Base-by-base conservation (phyloP, 2,329 filamentous ascomycete species). In the Pleoardoris graminearum region DNA sequence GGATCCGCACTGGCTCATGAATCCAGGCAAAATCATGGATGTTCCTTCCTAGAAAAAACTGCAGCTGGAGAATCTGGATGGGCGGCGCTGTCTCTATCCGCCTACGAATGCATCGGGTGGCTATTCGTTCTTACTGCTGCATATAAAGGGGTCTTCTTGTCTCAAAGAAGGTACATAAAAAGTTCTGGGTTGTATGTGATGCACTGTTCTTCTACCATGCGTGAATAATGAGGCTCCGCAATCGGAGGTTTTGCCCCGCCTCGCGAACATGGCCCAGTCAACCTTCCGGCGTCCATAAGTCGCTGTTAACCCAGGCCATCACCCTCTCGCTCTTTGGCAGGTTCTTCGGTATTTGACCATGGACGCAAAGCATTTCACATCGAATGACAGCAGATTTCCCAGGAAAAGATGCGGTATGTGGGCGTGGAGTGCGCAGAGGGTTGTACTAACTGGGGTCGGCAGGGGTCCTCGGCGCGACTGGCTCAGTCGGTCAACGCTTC, bases 401-500 rank as follows among this genome's bases (percentile, higher is more conserved):
- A 78, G 76, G 63, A 80, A 78, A 73, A 78, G 79, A 70, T 81
- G 79, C 72, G 79, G 78, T 80, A 52, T 59, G 77, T 74, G 50
- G 50, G 19, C 36, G 1, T 38, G 84, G 84, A 72, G 19, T 29
- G 25, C 47, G 17, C 33, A 39, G 48, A 29, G 29, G 25, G 2
- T 14, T 8, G 21, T 37, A 16, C 32, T 50, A 27, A 44, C 22
- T 17, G 3, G 2, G 14, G 6, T 44, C 11, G 53, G 35, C 57
- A 81, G 78, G 77, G 57, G 91, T 97, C 52, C 84, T 97, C 51
- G 92, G 93, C 65, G 90, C 88, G 76, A 97, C 93, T 27, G 94
- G 94, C 70, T 95, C 91, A 30, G 93, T 97, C 12, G 93, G 93
- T 65, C 91, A 96, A 77, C 87, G 94, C 68, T 97, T 97, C 75